phyloP scores from a whole-genome alignment of 768 basidiomycete genomes.

The Tulasnella sp. region DNA sequence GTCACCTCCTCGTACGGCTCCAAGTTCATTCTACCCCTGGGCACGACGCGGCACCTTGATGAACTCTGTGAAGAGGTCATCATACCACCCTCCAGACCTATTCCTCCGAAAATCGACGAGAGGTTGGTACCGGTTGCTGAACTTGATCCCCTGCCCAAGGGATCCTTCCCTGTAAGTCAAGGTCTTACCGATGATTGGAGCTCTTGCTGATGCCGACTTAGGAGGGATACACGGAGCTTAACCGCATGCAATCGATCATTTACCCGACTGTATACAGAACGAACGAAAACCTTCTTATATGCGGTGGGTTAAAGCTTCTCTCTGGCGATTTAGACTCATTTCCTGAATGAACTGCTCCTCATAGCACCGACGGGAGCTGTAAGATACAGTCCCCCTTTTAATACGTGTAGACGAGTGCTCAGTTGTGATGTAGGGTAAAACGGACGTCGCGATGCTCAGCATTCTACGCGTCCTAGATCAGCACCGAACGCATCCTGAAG shows the following conservation, averaged over 20 bases:
- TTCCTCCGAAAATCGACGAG: constrained; percentile 67
- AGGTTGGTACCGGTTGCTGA: constrained; percentile 61
- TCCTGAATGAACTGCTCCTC: neutral
- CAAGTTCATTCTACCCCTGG: constrained; percentile 74
- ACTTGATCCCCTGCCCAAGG: constrained; percentile 65
- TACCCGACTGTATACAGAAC: constrained; percentile 89
- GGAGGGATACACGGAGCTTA: constrained; percentile 79
- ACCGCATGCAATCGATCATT: constrained; percentile 92
- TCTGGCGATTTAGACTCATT: neutral
- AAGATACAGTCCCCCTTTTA: constrained; percentile 29
- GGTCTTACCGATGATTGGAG: neutral
- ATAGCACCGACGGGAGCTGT: constrained; percentile 96
- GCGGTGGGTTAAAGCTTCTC: constrained; percentile 47
- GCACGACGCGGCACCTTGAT: constrained; percentile 57
- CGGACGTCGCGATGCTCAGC: constrained; percentile 91
- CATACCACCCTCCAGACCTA: constrained; percentile 71
- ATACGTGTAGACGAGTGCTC: neutral
- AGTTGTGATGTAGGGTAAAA: constrained; percentile 71
- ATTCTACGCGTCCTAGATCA: constrained; percentile 83
- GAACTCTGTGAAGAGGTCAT: constrained; percentile 89
- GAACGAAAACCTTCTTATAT: constrained; percentile 93
- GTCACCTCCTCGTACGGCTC: constrained; percentile 65
- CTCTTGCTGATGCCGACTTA: neutral
- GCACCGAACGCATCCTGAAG: constrained; percentile 39
- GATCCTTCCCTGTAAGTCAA: constrained; percentile 72